A percentile compares a stretch with the other conserved stretches of the same genome.
phyloP scores from a whole-genome alignment of 768 basidiomycete species.

The Naganishia onofrii region DNA sequence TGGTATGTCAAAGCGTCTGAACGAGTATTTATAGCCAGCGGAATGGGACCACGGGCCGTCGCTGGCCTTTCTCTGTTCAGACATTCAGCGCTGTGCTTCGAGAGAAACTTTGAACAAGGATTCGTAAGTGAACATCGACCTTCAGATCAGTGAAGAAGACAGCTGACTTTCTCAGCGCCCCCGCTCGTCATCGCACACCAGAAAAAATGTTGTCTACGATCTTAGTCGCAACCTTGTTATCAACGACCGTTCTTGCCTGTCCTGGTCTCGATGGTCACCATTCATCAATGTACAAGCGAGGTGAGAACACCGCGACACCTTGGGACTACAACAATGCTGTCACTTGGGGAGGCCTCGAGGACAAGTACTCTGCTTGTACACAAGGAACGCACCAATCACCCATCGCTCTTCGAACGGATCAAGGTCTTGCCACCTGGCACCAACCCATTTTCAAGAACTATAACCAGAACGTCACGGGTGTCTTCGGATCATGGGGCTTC shows the following conservation, averaged over 20 bases:
- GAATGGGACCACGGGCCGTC: neutral
- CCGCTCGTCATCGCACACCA: neutral
- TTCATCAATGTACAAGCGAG: neutral
- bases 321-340: neutral
- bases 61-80: neutral
- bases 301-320: neutral
- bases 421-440: slow-evolving; percentile 1
- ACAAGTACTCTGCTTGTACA: neutral
- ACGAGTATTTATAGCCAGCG: neutral
- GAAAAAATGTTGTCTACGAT: neutral
- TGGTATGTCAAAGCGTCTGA: neutral
- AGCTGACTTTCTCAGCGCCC: neutral
- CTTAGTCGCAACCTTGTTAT: neutral
- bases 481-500: neutral
- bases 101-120: too few species aligned
- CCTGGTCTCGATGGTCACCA: neutral
- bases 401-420: slow-evolving; percentile 1
- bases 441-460: neutral
- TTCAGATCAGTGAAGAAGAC: neutral
- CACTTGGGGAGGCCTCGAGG: neutral
- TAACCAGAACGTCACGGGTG: neutral
- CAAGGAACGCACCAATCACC: slow-evolving; percentile 5
- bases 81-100: too few species aligned
- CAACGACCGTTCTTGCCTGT: slow-evolving; percentile 3
- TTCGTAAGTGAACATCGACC: neutral